These are phyloP conservation scores for Entomortierella parvispora DNA, from an alignment of 192 early-diverging fungal genomes.

Conservation along the genomic window DNA sequence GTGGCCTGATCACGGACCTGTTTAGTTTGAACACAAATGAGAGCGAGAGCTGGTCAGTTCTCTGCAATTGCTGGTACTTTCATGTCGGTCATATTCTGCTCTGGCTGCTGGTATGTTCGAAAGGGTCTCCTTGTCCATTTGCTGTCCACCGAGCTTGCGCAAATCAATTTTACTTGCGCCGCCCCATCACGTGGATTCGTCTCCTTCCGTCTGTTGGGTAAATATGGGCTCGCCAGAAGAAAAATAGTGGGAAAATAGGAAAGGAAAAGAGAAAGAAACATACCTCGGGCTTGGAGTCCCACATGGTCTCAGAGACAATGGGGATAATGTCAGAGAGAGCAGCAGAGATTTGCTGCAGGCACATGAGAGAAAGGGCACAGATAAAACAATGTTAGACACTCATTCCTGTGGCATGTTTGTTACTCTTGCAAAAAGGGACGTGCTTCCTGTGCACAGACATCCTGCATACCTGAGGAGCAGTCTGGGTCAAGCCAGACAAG, in stretches of 20 bases:
- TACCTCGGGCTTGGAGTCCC: slow-evolving; percentile 86
- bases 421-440: neutral
- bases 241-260: neutral
- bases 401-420: neutral
- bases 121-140: too few relatives aligned
- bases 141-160: too few relatives aligned
- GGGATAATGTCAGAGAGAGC: slow-evolving; percentile 74
- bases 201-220: too few relatives aligned
- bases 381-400: neutral
- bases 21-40: slow-evolving; percentile 7
- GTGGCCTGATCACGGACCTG: slow-evolving; percentile 61
- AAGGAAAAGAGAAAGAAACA: slow-evolving; percentile 45
- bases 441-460: neutral
- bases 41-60: neutral
- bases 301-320: slow-evolving; percentile 78
- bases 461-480: slow-evolving; percentile 52
- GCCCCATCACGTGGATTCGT: too few relatives aligned
- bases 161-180: too few relatives aligned
- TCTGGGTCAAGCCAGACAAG: slow-evolving; percentile 54
- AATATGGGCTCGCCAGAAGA: neutral
- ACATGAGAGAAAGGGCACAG: neutral
- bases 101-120: too few relatives aligned
- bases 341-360: slow-evolving; percentile 51
- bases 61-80: slow-evolving; percentile 20
- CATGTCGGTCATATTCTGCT: too few relatives aligned